Base-by-base conservation (phyloP, 208 protist genomes). In the Trichomonas vaginalis region DNA sequence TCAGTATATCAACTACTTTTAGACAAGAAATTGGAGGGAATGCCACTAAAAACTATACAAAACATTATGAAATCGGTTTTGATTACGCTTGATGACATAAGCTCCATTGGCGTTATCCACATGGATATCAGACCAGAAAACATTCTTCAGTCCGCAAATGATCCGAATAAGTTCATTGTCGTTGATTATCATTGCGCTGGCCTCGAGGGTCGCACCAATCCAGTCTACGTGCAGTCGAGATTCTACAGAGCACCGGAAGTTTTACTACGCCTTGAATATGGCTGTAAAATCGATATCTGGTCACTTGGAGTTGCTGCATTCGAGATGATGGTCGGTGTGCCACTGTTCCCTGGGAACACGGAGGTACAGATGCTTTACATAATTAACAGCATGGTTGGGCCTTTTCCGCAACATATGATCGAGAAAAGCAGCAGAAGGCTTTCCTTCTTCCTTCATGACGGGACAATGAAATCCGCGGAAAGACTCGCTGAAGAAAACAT, bases 81-180 rank as follows among this genome's bases (percentile, higher is more conserved):
- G 21, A 12, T 12, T 70, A 70, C 56, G 56, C 56, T 70, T 27
- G 56, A 12, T n/a, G 56, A 70, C n/a, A 8, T 70, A 12, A 70
- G 56, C 56, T 70, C 56, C 21, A 70, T 70, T 27, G 56, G 56
- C 97, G 99, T 99, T 42, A 88, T 88, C 0, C 82, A 88, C 32
- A n/a, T n/a, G 14, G 82, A 88, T 21, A 88, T 88, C 82, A 96
- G 96, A 61, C 96, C 96, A 4, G 97, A 97, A 49, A 97, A 97
- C 82, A 95, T 97, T n/a, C 88, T 97, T 15, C 45, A 97, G 17
- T 9, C 40, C 32, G 9, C 14, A 4, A 27, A 48, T 48, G 37
- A 45, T 88, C 17, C 40, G 14, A 88, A 88, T 47, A 1, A 45
- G 10, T 47, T 88, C 9, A 88, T 32, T 0, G n/a, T 88, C 32